Conservation (phyloP, 495 filamentous ascomycete species). For the Cladorrhinum samala region DNA sequence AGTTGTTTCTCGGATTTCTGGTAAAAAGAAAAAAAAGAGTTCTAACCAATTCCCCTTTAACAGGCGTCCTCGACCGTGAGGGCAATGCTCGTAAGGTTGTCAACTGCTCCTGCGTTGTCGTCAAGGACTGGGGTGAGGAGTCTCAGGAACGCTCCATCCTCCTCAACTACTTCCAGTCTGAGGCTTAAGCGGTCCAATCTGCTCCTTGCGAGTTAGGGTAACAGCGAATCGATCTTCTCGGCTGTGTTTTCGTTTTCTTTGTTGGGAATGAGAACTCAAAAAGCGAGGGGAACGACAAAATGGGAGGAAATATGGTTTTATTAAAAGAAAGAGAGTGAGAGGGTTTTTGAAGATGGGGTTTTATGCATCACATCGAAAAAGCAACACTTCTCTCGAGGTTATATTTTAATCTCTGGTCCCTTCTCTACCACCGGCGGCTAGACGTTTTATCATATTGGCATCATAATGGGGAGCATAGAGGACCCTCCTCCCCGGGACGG, state of each 20-base stretch:
- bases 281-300: background rate
- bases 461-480: background rate
- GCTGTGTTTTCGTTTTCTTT: no score
- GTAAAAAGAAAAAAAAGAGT: background rate
- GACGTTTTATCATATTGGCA: background rate
- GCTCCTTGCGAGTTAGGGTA: constrained; percentile 7
- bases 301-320: no score
- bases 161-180: constrained; percentile 98
- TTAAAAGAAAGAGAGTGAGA: no score
- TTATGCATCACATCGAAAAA: no score
- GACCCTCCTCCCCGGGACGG: background rate
- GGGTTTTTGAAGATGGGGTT: no score
- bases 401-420: no score
- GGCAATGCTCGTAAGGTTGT: constrained; percentile 99
- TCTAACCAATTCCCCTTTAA: constrained; percentile 7
- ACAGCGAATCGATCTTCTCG: background rate
- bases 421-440: no score
- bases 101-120: constrained; percentile 99
- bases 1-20: constrained; percentile 35
- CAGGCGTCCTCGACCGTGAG: constrained; percentile 96
- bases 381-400: no score
- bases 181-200: constrained; percentile 41
- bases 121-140: constrained; percentile 99
- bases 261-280: no score
- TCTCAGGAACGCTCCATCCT: constrained; percentile 95